Conservation (phyloP, 169 alveolate species). For the Plasmodium vivax region DNA sequence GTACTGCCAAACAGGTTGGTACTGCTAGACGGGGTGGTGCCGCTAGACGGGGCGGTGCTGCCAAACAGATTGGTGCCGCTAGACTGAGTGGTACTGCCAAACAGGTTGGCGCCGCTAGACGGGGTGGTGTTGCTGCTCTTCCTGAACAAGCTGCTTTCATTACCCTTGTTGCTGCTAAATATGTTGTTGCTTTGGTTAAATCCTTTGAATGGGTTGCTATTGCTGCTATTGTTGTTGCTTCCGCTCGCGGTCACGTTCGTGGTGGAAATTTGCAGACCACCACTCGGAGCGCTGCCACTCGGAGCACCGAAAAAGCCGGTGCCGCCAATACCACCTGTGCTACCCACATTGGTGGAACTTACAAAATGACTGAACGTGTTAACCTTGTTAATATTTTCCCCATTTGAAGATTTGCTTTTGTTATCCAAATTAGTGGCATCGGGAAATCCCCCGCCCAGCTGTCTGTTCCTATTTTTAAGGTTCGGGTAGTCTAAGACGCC, state of each 20-base stretch:
- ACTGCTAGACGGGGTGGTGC: neutral
- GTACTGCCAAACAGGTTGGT: too few species aligned
- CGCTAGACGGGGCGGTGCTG: neutral
- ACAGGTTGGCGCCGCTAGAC: neutral
- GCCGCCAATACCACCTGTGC: neutral
- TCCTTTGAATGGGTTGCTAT: conserved; percentile 26
- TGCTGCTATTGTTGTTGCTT: neutral
- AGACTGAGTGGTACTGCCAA: conserved; percentile 7
- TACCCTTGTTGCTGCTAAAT: conserved; percentile 26
- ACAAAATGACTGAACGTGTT: conserved; percentile 1
- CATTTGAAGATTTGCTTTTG: conserved; percentile 10
- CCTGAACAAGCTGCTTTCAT: conserved; percentile 18
- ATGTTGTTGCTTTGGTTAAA: conserved; percentile 52
- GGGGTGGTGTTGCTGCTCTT: neutral
- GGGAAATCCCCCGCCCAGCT: conserved; percentile 57
- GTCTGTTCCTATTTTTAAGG: conserved; percentile 47
- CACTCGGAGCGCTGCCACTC: neutral
- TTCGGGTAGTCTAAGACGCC: conserved; percentile 61
- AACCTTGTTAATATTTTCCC: conserved; percentile 15
- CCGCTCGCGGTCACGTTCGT: neutral
- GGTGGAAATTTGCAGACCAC: neutral
- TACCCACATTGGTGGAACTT: conserved; percentile 3
- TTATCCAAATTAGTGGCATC: conserved; percentile 16
- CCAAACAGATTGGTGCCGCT: conserved; percentile 9
- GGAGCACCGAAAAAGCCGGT: conserved; percentile 1